Base-by-base conservation (phyloP, 2,329 filamentous ascomycete species). In the Epicoccum sorghinum region DNA sequence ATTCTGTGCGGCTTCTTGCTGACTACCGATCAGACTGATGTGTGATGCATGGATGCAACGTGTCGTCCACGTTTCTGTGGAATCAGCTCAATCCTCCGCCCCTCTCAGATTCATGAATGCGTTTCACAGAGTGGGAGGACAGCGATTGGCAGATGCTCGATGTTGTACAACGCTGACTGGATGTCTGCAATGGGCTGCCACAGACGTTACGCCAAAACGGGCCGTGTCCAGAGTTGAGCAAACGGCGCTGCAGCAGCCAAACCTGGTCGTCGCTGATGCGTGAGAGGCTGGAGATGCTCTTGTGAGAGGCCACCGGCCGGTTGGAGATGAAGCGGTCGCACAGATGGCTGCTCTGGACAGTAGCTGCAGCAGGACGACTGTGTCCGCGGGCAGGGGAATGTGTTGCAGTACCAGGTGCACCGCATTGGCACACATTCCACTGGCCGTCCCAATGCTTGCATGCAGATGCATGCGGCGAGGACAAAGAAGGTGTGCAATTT, bases 1-100 rank as follows among this genome's bases (percentile, higher is more conserved):
- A 50, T 6, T 30, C n/a, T 52, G 30, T 27, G 55, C 48, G 47
- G 47, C 39, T 40, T 43, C 23, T 29, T 50, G 46, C 46, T 50
- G 40, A 47, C 37, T 39, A 60, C 30, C 41, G 60, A 56, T 65
- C 46, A 47, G 33, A 46, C 40, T 49, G 23, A 39, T 59, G 52
- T 41, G 29, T 42, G 40, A 67, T 47, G 66, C 67, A 63, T 69
- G 69, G 69, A 66, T 71, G 61, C 67, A 71, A 70, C 68, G 69
- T 71, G 69, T 64, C 62, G 49, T 62, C 64, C 67, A 71, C 68
- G 69, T 71, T 72, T 61, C 55, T 63, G 66, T 60, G 59, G 60
- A 58, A 61, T 65, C 52, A 58, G 57, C 59, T 59, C 63, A 68
- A 68, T 57, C 24, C 54, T 67, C 68, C 66, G 68, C 63, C 45